Evolutionary conservation across 2,329 filamentous ascomycete genomes (phyloP).

Genomic region (Dothideomycetes sp.): DNA sequence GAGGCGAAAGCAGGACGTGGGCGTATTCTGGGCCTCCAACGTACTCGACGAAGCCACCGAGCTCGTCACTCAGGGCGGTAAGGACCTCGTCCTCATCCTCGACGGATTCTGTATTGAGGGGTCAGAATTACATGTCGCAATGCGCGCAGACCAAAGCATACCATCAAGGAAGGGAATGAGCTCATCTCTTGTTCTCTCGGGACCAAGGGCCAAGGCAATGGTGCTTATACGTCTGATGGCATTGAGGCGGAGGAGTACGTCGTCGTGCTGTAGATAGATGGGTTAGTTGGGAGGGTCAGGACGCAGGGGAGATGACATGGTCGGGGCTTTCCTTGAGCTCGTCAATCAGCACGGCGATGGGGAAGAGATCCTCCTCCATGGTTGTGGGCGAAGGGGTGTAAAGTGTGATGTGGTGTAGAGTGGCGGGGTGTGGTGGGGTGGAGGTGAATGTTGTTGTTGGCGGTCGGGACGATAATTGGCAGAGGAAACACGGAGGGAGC

Average conservation of each 20-base stretch:
- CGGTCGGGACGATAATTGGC: too few species aligned
- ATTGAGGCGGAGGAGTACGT: slow-evolving; percentile 94
- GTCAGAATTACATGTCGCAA: slow-evolving; percentile 23
- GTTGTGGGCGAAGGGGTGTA: too few species aligned
- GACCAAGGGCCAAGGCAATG: slow-evolving; percentile 89
- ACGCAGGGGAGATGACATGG: not conserved
- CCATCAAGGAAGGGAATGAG: slow-evolving; percentile 98
- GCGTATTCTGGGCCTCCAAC: slow-evolving; percentile 89
- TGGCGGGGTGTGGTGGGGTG: not conserved
- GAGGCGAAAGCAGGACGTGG: slow-evolving; percentile 89
- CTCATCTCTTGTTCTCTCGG: slow-evolving; percentile 95
- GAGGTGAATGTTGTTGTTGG: too few species aligned
- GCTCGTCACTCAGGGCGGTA: slow-evolving; percentile 91
- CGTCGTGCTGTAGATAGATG: slow-evolving; percentile 64
- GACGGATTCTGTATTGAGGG: slow-evolving; percentile 66
- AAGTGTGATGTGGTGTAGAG: not conserved
- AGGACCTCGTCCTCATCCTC: slow-evolving; percentile 98
- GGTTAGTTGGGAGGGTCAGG: not conserved
- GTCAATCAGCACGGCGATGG: slow-evolving; percentile 98
- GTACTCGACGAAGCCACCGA: slow-evolving; percentile 94
- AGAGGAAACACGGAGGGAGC: too few species aligned
- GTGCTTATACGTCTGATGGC: slow-evolving; percentile 97
- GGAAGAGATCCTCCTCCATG: slow-evolving; percentile 99
- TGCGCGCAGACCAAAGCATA: slow-evolving; percentile 40
- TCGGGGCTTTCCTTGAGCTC: slow-evolving; percentile 94